phyloP scores from a whole-genome alignment of 2,329 filamentous ascomycete genomes.

The Fusarium sp. region DNA sequence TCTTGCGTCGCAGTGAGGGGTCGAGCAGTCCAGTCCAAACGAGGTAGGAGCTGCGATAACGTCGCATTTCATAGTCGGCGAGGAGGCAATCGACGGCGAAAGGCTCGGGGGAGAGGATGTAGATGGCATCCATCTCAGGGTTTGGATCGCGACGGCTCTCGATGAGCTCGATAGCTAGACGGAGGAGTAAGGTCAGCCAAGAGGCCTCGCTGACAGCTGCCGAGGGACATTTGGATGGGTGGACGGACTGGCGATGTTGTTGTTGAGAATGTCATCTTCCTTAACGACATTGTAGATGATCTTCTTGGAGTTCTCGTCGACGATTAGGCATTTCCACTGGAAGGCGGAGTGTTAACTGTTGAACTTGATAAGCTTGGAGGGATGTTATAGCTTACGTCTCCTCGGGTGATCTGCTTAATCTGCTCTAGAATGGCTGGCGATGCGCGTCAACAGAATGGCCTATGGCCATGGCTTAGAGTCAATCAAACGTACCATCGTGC shows the following conservation, averaged over 20 bases:
- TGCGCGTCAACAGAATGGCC: constrained; percentile 32
- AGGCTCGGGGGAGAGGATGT: constrained; percentile 85
- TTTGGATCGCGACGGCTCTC: constrained; percentile 87
- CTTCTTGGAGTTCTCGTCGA: constrained; percentile 86
- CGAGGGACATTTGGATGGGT: constrained; percentile 17
- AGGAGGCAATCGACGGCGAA: constrained; percentile 95
- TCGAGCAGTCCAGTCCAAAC: constrained; percentile 87
- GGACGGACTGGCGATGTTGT: constrained; percentile 90
- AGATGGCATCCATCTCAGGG: constrained; percentile 93
- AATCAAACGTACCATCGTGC: constrained; percentile 58
- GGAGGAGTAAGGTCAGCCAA: constrained; percentile 30
- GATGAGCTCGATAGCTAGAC: constrained; percentile 89
- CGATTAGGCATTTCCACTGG: constrained; percentile 96
- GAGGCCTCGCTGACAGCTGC: constrained; percentile 13
- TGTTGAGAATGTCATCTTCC: constrained; percentile 96
- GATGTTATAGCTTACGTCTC: constrained; percentile 72
- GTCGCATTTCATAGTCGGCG: constrained; percentile 87
- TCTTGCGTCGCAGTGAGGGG: constrained; percentile 75
- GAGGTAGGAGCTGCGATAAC: constrained; percentile 83
- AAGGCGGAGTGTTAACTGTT: constrained; percentile 18
- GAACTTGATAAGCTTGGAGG: neutral
- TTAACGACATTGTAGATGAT: constrained; percentile 91
- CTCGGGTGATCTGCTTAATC: constrained; percentile 81
- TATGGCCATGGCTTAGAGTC: neutral
- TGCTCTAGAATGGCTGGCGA: constrained; percentile 52